These are phyloP conservation scores for Moricandia arvensis DNA, from an alignment of 345 rosid species.

Conservation along the genomic window DNA sequence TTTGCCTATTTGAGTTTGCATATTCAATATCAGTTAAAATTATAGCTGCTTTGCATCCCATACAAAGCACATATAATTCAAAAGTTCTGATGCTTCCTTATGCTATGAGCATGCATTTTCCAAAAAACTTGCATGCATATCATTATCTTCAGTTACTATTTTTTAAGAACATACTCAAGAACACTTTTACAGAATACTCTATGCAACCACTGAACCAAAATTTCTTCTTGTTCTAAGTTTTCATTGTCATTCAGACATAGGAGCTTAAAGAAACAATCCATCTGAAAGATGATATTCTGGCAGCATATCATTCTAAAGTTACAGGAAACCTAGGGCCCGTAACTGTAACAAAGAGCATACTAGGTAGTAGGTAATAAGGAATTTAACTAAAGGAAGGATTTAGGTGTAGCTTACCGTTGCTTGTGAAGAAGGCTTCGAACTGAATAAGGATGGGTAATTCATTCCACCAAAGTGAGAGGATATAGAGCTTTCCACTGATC, in stretches of 20 bases:
- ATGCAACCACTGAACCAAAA: slow-evolving; percentile 11
- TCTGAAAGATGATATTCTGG: slow-evolving; percentile 1
- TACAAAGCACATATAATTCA: not conserved
- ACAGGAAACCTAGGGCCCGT: slow-evolving; percentile 9
- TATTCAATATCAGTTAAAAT: slow-evolving; percentile 8
- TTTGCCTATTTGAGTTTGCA: slow-evolving; percentile 52
- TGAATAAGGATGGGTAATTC: slow-evolving; percentile 93
- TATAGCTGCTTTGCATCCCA: slow-evolving; percentile 3
- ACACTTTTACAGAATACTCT: not conserved
- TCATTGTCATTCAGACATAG: not conserved
- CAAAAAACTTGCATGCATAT: not conserved
- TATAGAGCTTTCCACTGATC: slow-evolving; percentile 95
- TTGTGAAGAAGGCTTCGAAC: slow-evolving; percentile 80
- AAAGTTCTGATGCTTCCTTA: not conserved
- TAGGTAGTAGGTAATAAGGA: not conserved
- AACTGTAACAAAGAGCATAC: slow-evolving; percentile 8
- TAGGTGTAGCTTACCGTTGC: slow-evolving; percentile 48
- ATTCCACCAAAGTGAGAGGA: slow-evolving; percentile 99
- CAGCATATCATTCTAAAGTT: not conserved
- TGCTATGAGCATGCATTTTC: slow-evolving; percentile 3
- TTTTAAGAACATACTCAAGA: not conserved
- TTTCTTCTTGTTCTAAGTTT: slow-evolving; percentile 1
- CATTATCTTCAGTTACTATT: not conserved
- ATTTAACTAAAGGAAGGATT: not conserved
- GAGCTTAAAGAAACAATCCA: not conserved